Conservation (phyloP, 441 rosid genomes). For the Aquilaria agallochum region DNA sequence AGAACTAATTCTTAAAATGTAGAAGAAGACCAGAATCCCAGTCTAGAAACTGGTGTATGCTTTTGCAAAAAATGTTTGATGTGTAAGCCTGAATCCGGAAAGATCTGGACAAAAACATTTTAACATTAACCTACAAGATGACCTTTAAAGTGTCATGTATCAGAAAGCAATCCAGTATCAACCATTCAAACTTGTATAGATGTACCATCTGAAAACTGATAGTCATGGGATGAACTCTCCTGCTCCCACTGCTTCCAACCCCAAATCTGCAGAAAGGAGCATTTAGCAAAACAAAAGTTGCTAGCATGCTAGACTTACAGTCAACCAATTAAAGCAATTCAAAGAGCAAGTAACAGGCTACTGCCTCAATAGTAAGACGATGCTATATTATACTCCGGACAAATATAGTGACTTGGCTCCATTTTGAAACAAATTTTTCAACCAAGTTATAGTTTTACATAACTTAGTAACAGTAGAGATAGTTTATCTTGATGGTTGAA, state of each 20-base stretch:
- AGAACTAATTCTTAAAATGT: conserved; percentile 53
- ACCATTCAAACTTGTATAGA: not conserved
- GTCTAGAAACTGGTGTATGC: conserved; percentile 96
- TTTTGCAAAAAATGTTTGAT: conserved; percentile 86
- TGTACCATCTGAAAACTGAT: conserved; percentile 79
- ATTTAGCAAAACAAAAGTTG: conserved; percentile 7
- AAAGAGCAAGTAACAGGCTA: too few relatives aligned
- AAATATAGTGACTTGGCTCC: too few relatives aligned
- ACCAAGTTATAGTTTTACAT: too few relatives aligned
- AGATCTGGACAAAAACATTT: conserved; percentile 51
- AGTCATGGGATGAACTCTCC: conserved; percentile 62
- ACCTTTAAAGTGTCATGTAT: not conserved
- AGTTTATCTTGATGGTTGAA: too few relatives aligned
- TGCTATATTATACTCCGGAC: too few relatives aligned
- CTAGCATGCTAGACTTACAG: not conserved
- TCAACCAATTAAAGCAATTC: too few relatives aligned
- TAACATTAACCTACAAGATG: conserved; percentile 15
- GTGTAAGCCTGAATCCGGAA: conserved; percentile 83
- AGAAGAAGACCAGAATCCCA: conserved; percentile 75
- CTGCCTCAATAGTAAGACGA: too few relatives aligned
- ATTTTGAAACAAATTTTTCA: too few relatives aligned
- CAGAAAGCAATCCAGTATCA: not conserved
- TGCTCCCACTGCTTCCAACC: conserved; percentile 86
- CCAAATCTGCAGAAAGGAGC: conserved; percentile 50
- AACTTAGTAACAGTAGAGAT: too few relatives aligned